Evolutionary conservation across 352 stramenopile genomes (phyloP).

Genomic region (Lagenidium giganteum): DNA sequence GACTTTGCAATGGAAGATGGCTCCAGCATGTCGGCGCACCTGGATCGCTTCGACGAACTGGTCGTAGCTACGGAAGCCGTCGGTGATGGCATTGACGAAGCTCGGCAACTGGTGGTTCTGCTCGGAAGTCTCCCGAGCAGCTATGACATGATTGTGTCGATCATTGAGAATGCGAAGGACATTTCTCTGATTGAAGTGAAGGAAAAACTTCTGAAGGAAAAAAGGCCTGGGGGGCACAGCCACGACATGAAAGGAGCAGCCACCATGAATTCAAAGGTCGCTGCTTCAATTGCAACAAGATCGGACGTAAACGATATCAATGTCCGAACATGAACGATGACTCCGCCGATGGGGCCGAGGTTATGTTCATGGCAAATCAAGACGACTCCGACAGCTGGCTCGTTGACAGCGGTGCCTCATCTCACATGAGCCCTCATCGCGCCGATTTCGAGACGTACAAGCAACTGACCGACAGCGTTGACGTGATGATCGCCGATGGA

Average conservation of each 20-base stretch:
- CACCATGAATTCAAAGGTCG: slow-evolving; percentile 11
- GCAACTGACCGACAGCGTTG: neutral
- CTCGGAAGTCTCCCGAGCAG: neutral
- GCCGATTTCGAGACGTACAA: slow-evolving; percentile 3
- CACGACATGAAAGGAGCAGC: no score
- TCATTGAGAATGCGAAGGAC: slow-evolving; percentile 9
- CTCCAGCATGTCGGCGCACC: neutral
- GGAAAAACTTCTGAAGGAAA: neutral
- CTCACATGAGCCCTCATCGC: slow-evolving; percentile 6
- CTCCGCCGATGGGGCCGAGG: neutral
- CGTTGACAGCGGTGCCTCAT: slow-evolving; percentile 5
- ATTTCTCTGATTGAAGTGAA: neutral
- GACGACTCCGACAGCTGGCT: slow-evolving; percentile 4
- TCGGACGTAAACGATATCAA: slow-evolving; percentile 1
- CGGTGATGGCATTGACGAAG: slow-evolving; percentile 1
- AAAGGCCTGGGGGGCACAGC: no score
- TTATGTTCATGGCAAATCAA: no score
- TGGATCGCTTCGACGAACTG: slow-evolving; percentile 6
- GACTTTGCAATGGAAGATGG: slow-evolving; percentile 7
- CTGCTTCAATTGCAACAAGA: slow-evolving; percentile 3
- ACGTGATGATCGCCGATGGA: slow-evolving; percentile 3
- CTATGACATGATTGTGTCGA: slow-evolving; percentile 1
- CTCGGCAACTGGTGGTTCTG: slow-evolving; percentile 4
- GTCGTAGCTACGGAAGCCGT: neutral
- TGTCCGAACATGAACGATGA: no score